phyloP scores from a whole-genome alignment of 2,329 filamentous ascomycete species.

The Sporothrix brunneoviolacea region DNA sequence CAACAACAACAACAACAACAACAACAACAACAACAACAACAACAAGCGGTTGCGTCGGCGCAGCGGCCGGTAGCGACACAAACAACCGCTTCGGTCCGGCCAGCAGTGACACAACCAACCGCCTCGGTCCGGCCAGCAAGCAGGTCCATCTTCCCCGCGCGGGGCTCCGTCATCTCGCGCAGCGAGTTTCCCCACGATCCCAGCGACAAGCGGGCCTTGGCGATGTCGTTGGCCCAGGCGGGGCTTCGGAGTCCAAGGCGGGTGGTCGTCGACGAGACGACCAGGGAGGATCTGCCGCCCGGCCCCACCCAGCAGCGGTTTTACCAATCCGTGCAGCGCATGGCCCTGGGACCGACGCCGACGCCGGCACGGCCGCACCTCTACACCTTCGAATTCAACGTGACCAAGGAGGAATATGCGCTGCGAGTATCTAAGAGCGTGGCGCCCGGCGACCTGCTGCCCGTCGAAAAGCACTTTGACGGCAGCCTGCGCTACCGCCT shows the following conservation, averaged over 20 bases:
- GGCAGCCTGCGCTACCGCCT: slow-evolving; percentile 60
- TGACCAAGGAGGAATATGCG: slow-evolving; percentile 32
- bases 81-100: too few species aligned
- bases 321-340: slow-evolving; percentile 52
- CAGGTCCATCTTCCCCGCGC: slow-evolving; percentile 21
- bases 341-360: slow-evolving; percentile 40
- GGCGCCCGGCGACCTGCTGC: slow-evolving; percentile 26
- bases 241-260: slow-evolving; percentile 42
- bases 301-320: slow-evolving; percentile 29
- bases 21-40: background rate
- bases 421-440: slow-evolving; percentile 30
- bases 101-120: too few species aligned
- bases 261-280: slow-evolving; percentile 23
- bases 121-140: background rate
- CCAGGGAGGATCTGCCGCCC: background rate
- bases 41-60: too few species aligned
- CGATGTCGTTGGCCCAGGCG: slow-evolving; percentile 41
- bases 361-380: slow-evolving; percentile 29
- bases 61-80: too few species aligned
- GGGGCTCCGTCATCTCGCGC: slow-evolving; percentile 19
- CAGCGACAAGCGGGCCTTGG: slow-evolving; percentile 35
- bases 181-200: slow-evolving; percentile 36
- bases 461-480: slow-evolving; percentile 36
- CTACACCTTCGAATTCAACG: slow-evolving; percentile 41
- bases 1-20: too few species aligned